Base-by-base conservation (phyloP, 108 stramenopile genomes). In the Cyclotella kingstonii region DNA sequence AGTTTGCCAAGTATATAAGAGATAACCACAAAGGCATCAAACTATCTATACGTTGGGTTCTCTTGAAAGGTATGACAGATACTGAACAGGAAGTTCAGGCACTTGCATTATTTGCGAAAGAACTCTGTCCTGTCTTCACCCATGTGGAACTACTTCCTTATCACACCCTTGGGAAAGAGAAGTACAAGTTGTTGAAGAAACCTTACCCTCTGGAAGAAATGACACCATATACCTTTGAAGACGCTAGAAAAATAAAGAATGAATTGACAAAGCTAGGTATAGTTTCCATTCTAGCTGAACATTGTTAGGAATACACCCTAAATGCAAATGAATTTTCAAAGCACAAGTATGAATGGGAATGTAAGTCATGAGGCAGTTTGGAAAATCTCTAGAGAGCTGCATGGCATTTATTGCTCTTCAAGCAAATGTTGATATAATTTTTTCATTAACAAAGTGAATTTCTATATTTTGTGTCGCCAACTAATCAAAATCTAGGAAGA, bases 71-170 rank as follows among this genome's bases (percentile, higher is more conserved):
- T 19, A 54, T 85, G 51, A 85, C 84, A 17, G 84, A 85, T 50
- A 71, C 80, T 0, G 80, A 81, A 29, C 25, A 43, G 18, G 84
- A 85, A 66, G 23, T 85, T 11, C 43, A 80, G 4, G 69, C 66
- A 6, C 64, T 85, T 11, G 47, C 61, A 26, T 56, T 56, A 18
- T 85, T 85, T 78, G 76, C 84, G 7, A 73, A 80, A 43, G 79
- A 82, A 35, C 59, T 82, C 3, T 48, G 38, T 10, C 62, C 79
- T 11, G 73, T 66, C 6, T 81, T 81, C 27, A 55, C 68, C 38
- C 63, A 64, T 27, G 70, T 85, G 17, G 81, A 85, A 48, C 73
- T 85, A 14, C 65, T 85, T 28, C 84, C 84, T 0, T 85, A 85
- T 54, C 84, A 85, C 29, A 65, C 60, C 11, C 56, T 85, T 30